Percentiles rank a stretch among this genome's conserved stretches.
Conservation (phyloP, 441 rosid species). For the Populus trichocarpa region DNA sequence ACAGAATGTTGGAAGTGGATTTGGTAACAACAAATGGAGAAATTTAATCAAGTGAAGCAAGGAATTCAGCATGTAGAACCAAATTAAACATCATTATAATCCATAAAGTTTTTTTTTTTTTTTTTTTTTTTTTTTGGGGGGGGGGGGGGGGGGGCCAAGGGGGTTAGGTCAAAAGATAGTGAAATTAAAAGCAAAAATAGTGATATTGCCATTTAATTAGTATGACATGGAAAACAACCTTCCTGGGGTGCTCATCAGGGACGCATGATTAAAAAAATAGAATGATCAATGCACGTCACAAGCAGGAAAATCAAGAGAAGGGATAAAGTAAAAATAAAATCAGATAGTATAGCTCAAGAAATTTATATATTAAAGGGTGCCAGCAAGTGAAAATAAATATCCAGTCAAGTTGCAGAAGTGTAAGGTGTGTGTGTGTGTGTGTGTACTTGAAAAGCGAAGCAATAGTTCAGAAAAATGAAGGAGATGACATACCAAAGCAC, state of each 20-base stretch:
- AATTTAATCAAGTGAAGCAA: not conserved
- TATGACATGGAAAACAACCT: not conserved
- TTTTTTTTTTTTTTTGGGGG: too few relatives aligned
- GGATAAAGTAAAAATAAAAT: too few relatives aligned
- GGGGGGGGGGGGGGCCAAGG: too few relatives aligned
- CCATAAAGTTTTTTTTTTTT: not conserved
- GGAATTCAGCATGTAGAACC: not conserved
- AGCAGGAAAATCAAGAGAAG: not conserved
- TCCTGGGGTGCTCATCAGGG: not conserved
- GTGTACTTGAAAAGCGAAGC: not conserved
- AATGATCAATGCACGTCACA: not conserved
- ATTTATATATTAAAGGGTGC: not conserved
- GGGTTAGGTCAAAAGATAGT: not conserved
- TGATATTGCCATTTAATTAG: not conserved
- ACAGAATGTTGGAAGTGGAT: not conserved
- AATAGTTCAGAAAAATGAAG: not conserved
- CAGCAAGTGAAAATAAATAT: not conserved
- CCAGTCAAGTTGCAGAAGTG: not conserved
- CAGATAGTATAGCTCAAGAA: not conserved
- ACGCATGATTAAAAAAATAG: not conserved
- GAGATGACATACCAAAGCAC: slow-evolving; percentile 73
- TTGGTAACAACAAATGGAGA: not conserved
- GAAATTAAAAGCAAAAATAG: not conserved
- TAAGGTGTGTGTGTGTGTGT: not conserved
- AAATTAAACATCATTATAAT: too few relatives aligned